phyloP scores from a whole-genome alignment of 257 asterid genomes.

The Solanum lignicaule region DNA sequence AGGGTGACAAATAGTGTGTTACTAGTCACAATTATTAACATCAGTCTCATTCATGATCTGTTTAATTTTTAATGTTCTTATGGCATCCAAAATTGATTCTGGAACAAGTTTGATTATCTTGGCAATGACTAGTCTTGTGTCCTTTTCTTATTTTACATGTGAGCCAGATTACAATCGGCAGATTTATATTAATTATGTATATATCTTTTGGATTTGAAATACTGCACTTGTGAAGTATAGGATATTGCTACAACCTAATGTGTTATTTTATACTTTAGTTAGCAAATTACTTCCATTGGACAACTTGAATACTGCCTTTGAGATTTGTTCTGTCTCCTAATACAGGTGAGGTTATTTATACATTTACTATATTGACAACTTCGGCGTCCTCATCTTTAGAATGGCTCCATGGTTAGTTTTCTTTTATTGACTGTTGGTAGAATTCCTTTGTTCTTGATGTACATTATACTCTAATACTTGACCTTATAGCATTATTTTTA shows the following conservation, averaged over 20 bases:
- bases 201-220: background rate
- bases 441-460: background rate
- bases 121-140: background rate
- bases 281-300: background rate
- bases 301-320: background rate
- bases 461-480: background rate
- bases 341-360: conserved; percentile 70
- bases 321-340: conserved; percentile 2
- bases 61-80: background rate
- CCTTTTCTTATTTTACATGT: background rate
- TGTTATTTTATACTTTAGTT: background rate
- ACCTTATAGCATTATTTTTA: background rate
- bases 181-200: background rate
- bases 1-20: background rate
- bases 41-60: background rate
- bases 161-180: background rate
- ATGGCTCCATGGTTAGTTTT: conserved; percentile 84
- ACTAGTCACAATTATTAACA: background rate
- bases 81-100: background rate
- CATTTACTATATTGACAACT: conserved; percentile 87
- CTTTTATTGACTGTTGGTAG: background rate
- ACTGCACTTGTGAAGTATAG: background rate
- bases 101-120: background rate
- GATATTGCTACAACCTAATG: background rate
- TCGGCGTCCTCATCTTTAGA: conserved; percentile 63